Conservation (phyloP, 73 alveolate species). For the Breviolum minutum region DNA sequence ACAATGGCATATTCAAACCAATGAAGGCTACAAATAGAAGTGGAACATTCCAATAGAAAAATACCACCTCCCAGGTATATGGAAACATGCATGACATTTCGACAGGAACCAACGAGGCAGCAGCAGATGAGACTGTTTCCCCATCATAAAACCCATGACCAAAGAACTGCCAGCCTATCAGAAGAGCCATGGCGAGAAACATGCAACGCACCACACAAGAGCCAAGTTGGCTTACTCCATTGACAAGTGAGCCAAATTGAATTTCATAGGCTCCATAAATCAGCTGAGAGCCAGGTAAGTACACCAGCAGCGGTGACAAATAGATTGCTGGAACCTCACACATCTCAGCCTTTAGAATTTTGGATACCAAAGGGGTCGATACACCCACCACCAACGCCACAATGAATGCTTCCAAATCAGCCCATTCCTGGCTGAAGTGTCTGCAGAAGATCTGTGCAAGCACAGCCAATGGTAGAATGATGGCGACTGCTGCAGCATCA, state of each 20-base stretch:
- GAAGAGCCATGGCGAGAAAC: conserved; percentile 68
- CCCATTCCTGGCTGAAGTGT: not conserved
- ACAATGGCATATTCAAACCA: conserved; percentile 41
- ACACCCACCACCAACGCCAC: conserved; percentile 49
- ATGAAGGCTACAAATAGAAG: conserved; percentile 7
- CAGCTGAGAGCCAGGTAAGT: conserved; percentile 68
- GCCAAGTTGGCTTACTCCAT: conserved; percentile 66
- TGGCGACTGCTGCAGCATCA: conserved; percentile 34
- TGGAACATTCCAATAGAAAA: conserved; percentile 37
- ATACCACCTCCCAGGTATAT: conserved; percentile 23
- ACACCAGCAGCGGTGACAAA: conserved; percentile 51
- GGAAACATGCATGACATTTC: conserved; percentile 69
- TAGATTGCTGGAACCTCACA: conserved; percentile 53
- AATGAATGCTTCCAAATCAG: conserved; percentile 29
- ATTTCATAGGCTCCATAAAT: conserved; percentile 62
- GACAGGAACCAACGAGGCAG: conserved; percentile 60
- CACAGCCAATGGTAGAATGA: not conserved
- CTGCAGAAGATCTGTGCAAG: conserved; percentile 10
- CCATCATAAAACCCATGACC: conserved; percentile 23
- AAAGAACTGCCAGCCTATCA: conserved; percentile 64
- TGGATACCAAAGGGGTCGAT: not conserved
- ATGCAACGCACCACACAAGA: conserved; percentile 64
- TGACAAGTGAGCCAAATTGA: conserved; percentile 46
- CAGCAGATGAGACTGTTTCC: conserved; percentile 4
- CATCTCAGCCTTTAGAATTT: not conserved